Evolutionary conservation across 768 basidiomycete species (phyloP), one percentile per base, ranked within the genome.

Genomic region (Chalciporus piperatus): DNA sequence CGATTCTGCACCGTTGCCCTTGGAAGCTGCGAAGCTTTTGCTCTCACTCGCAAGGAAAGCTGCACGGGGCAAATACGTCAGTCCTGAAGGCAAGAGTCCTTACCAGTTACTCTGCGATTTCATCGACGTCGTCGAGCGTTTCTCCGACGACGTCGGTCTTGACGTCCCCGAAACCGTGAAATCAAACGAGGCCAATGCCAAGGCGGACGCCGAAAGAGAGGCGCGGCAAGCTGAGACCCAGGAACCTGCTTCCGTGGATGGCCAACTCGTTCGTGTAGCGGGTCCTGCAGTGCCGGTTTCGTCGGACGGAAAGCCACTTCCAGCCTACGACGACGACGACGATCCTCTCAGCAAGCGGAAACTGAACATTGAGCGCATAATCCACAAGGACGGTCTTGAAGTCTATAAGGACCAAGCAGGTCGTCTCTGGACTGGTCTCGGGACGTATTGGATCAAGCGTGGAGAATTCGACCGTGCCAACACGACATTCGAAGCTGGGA

Each of bases 361-460:
- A 63, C 77, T 98, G 50, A 91, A 98, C 62, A 84, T 99, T 51
- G 95, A 96, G 61, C 72, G 75, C 33, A 87, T 99, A 52, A 79
- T 99, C 37, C 80, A 80, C 25, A 82, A 84, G 55, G 94, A 98
- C 59, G 97, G 97, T 14, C 75, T 99, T 22, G 77, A 76, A 2
- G 75, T 95, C 16, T 98, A 98, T 71, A 93, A 92, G 66, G 97
- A 99, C 66, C 97, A 99, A 71, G 92, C 95, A 2, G 97, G 97
- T 11, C 83, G 92, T 45, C 71, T 99, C 25, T 99, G 95, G 96
- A 89, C 92, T 6, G 97, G 96, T 1, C 71, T 98, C 25, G 95
- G 95, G 1, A 98, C 95, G 0, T 98, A 96, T 65, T 99, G 96
- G 96, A 95, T 95, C 69, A 97, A 97, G 71, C 85, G 93, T 6